A percentile compares a stretch with the other conserved stretches of the same genome.
Evolutionary conservation across 2,329 filamentous ascomycete genomes (phyloP).

Genomic region (Cladophialophora immunda): DNA sequence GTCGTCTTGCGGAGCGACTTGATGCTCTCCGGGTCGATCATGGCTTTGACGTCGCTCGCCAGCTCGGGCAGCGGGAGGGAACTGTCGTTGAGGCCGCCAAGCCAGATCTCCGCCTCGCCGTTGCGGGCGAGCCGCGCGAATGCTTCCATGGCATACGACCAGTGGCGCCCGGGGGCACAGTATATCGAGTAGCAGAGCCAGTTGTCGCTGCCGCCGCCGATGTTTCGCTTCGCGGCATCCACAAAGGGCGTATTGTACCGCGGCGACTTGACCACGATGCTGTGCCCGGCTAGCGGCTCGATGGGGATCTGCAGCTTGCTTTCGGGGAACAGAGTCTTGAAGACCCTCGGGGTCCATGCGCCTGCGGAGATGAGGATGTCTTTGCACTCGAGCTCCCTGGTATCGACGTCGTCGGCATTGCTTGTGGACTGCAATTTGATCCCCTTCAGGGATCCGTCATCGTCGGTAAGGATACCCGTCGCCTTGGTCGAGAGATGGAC

Average conservation of each 20-base stretch:
- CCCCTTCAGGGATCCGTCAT: constrained; percentile 61
- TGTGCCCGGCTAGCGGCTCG: constrained; percentile 73
- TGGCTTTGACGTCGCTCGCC: constrained; percentile 50
- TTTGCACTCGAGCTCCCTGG: constrained; percentile 66
- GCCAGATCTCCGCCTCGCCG: constrained; percentile 66
- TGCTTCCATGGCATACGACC: constrained; percentile 72
- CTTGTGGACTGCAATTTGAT: constrained; percentile 45
- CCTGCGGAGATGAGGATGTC: constrained; percentile 74
- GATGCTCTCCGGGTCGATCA: constrained; percentile 55
- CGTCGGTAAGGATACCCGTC: constrained; percentile 61
- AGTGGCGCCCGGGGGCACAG: constrained; percentile 61
- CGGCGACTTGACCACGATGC: constrained; percentile 71
- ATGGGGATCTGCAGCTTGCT: constrained; percentile 65
- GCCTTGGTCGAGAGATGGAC: constrained; percentile 72
- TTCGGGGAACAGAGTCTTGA: constrained; percentile 69
- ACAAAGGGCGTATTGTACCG: constrained; percentile 48
- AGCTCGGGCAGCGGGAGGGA: constrained; percentile 67
- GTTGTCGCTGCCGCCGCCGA: constrained; percentile 48
- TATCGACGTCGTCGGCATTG: constrained; percentile 44
- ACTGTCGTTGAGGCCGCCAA: constrained; percentile 75
- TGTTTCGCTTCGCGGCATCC: constrained; percentile 18
- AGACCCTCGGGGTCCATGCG: constrained; percentile 75
- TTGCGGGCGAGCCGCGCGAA: constrained; percentile 70
- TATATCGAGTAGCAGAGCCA: constrained; percentile 73
- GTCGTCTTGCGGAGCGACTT: constrained; percentile 45